Percentiles rank a stretch among this genome's conserved stretches.
Conservation (phyloP, 495 filamentous ascomycete species). For the Penicillium ochrochloron region DNA sequence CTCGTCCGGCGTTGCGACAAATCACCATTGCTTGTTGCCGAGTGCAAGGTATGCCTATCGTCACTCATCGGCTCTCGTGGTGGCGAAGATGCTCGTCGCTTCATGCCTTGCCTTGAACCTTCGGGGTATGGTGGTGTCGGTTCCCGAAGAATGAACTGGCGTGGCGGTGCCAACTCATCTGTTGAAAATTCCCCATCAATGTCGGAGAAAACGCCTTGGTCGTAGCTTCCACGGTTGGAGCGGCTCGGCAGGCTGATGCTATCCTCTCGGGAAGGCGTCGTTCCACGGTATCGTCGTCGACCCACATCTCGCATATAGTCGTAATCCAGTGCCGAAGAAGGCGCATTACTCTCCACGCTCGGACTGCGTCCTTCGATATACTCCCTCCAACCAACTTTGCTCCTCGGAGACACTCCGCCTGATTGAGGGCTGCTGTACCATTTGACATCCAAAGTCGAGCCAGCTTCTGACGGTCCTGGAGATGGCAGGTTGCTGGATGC, state of each 20-base stretch:
- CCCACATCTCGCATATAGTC: slow-evolving; percentile 44
- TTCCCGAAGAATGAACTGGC: slow-evolving; percentile 65
- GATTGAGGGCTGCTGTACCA: slow-evolving; percentile 52
- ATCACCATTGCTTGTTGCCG: slow-evolving; percentile 63
- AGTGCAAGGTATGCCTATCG: slow-evolving; percentile 62
- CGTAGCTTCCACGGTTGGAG: slow-evolving; percentile 65
- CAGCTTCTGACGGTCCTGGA: slow-evolving; percentile 46
- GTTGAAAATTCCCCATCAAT: slow-evolving; percentile 67
- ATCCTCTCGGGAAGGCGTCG: slow-evolving; percentile 55
- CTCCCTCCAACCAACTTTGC: slow-evolving; percentile 48
- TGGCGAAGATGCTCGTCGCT: slow-evolving; percentile 81
- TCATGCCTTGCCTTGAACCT: slow-evolving; percentile 61
- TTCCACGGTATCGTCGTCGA: slow-evolving; percentile 42
- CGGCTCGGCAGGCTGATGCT: slow-evolving; percentile 51
- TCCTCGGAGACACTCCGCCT: slow-evolving; percentile 50
- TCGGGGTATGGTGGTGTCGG: slow-evolving; percentile 50
- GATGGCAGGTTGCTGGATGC: slow-evolving; percentile 49
- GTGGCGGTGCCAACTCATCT: slow-evolving; percentile 64
- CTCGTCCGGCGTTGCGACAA: slow-evolving; percentile 68
- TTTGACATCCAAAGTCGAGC: slow-evolving; percentile 46
- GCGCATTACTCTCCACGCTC: slow-evolving; percentile 53
- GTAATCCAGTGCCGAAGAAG: slow-evolving; percentile 49
- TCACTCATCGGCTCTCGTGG: slow-evolving; percentile 75
- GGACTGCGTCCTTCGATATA: slow-evolving; percentile 55
- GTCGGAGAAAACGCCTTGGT: slow-evolving; percentile 65